Evolutionary conservation across 768 basidiomycete genomes (phyloP).

Genomic region (Suillus americanus): DNA sequence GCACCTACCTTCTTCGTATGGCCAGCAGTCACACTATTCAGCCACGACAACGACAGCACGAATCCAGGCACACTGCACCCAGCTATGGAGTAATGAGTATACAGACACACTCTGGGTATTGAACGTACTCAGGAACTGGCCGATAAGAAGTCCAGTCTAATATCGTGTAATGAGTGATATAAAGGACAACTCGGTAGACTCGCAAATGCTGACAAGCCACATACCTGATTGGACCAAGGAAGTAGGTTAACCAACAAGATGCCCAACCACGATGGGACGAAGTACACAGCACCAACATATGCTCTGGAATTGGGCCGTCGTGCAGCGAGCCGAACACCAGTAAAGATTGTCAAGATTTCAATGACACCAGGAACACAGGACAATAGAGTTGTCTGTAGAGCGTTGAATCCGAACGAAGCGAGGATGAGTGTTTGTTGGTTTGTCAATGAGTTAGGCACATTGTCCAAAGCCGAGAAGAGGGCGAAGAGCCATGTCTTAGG

Average conservation of each 20-base stretch:
- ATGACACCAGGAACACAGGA: constrained; percentile 60
- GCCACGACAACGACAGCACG: constrained; percentile 57
- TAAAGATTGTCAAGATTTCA: constrained; percentile 64
- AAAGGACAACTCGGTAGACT: neutral
- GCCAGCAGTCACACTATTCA: constrained; percentile 59
- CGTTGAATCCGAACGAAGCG: constrained; percentile 56
- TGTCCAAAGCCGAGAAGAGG: constrained; percentile 57
- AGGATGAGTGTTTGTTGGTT: constrained; percentile 63
- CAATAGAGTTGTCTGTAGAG: constrained; percentile 62
- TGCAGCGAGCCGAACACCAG: constrained; percentile 54
- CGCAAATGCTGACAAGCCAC: too few species aligned
- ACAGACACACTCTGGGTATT: neutral
- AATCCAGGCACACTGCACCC: constrained; percentile 59
- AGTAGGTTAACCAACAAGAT: constrained; percentile 56
- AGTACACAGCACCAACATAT: constrained; percentile 52
- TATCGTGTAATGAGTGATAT: neutral
- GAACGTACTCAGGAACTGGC: constrained; percentile 48
- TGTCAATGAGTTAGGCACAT: constrained; percentile 58
- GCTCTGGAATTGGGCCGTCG: constrained; percentile 52
- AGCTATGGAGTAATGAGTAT: constrained; percentile 15
- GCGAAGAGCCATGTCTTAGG: constrained; percentile 72
- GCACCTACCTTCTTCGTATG: constrained; percentile 58
- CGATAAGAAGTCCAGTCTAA: constrained; percentile 49
- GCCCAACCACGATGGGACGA: constrained; percentile 62
- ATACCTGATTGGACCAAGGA: constrained; percentile 59